Base-by-base conservation (phyloP, 2,329 filamentous ascomycete species). In the Pestalotiopsis sp. region DNA sequence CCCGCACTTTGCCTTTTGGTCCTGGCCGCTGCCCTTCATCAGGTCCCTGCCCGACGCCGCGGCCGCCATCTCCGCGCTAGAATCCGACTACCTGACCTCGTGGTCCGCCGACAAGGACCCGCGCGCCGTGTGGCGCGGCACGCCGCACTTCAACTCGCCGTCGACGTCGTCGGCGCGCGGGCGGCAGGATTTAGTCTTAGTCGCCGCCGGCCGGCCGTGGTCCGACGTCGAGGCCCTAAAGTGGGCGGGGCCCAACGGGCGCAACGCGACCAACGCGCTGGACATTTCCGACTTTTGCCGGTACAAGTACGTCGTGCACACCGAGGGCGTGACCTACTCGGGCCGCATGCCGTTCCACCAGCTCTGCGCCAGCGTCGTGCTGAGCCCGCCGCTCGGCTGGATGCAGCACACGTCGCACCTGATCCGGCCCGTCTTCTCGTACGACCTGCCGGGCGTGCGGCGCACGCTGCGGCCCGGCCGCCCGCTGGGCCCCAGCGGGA, bases 1-100 rank as follows among this genome's bases (percentile, higher is more conserved):
- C 78, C 86, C 86, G 68, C 87, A 86, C 79, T 90, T 86, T 80
- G 82, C 81, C 73, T 86, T 84, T 78, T 88, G 83, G 83, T 82
- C 83, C 5, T 88, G 86, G 86, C 79, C 83, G 25, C 80, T 86
- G 60, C 83, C 82, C 66, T 85, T 84, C 79, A 85, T 84, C 75
- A 81, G 80, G 5, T 83, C 83, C 6, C 73, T 86, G 14, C 70
- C 77, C 12, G 77, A 80, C 63, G 84, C 83, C 0, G 74, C 82
- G 0, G 41, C 59, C 0, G 79, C 79, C 64, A 84, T 85, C 66
- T 45, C 76, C 3, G 20, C 14, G 0, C 72, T 86, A 60, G 84
- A 87, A 20, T 9, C 9, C n/a, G 23, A 31, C 4, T 36, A 36
- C 68, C 60, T 69, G 1, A 39, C 71, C 1, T 78, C 77, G 72